Evolutionary conservation across 257 asterid species (phyloP).

Genomic region (Coffea eugenioides): DNA sequence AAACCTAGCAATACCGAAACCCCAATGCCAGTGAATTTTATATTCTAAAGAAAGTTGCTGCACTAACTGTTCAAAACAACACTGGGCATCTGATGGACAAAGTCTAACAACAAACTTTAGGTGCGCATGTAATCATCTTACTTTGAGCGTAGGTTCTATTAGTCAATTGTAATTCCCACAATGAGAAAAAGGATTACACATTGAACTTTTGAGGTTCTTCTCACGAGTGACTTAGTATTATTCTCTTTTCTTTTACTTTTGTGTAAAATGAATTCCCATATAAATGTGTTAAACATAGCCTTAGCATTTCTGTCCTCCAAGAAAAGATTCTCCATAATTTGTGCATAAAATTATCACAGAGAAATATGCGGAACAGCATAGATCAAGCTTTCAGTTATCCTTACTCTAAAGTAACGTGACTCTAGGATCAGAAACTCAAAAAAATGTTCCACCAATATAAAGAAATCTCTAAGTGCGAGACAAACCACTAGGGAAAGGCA

Average conservation of each 20-base stretch:
- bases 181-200: neutral
- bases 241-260: too few species aligned
- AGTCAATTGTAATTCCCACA: neutral
- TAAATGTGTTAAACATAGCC: neutral
- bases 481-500: neutral
- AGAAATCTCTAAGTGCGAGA: neutral
- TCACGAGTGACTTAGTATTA: neutral
- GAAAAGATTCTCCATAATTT: neutral
- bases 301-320: neutral
- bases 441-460: neutral
- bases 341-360: neutral
- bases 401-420: neutral
- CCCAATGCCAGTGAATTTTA: neutral
- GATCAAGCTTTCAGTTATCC: neutral
- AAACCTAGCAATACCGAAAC: neutral
- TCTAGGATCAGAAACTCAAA: neutral
- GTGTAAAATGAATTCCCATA: neutral
- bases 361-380: neutral
- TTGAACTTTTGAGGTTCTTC: neutral
- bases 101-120: neutral
- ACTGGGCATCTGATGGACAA: neutral
- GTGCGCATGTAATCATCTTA: neutral
- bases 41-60: neutral
- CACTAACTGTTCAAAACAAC: neutral
- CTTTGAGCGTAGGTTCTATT: neutral